Conservation (phyloP, 371 early-diverging fungal genomes). For the Rhizopus microsporus region DNA sequence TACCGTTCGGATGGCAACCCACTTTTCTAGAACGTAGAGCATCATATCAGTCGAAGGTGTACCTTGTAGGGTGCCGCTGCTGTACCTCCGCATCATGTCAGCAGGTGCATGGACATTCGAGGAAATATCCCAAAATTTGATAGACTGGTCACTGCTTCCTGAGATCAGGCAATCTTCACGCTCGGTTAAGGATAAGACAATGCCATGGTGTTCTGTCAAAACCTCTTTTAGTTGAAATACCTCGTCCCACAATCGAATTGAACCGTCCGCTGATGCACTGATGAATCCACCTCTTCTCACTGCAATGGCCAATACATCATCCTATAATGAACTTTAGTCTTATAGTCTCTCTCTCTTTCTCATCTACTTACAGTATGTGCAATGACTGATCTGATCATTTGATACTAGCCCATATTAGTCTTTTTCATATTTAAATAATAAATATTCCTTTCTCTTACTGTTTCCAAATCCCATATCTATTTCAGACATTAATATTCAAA, state of each 20-base stretch:
- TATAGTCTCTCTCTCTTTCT: not conserved
- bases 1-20: conserved; percentile 72
- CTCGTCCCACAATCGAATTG: conserved; percentile 74
- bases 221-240: conserved; percentile 66
- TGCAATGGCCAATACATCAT: conserved; percentile 69
- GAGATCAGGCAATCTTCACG: conserved; percentile 61
- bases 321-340: conserved; percentile 25
- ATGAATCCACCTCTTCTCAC: conserved; percentile 54
- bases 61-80: conserved; percentile 15
- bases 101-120: conserved; percentile 6
- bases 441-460: conserved; percentile 31
- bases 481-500: conserved; percentile 1
- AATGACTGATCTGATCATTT: conserved; percentile 67
- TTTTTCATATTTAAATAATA: too few species aligned
- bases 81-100: conserved; percentile 25
- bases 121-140: conserved; percentile 56
- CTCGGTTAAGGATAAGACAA: conserved; percentile 68
- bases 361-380: conserved; percentile 57
- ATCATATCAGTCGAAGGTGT: conserved; percentile 53
- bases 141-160: conserved; percentile 69
- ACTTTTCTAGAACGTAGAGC: conserved; percentile 68
- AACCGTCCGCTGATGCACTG: conserved; percentile 78
- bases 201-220: conserved; percentile 62
- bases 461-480: conserved; percentile 82
- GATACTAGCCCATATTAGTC: conserved; percentile 32